Base-by-base conservation (phyloP, 2,329 filamentous ascomycete genomes). In the Claviceps spartinae region DNA sequence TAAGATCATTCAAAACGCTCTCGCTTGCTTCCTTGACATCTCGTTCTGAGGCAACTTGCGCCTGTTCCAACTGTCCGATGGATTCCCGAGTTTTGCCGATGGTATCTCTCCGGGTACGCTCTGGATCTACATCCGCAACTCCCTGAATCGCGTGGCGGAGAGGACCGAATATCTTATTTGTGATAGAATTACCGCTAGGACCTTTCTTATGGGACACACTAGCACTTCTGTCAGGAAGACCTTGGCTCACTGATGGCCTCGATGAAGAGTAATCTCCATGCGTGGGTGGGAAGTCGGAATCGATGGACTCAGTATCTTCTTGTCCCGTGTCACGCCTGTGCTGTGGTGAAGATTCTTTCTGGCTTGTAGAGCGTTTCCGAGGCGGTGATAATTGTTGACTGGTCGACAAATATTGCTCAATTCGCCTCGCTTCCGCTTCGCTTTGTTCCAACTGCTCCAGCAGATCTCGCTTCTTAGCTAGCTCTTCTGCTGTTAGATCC, bases 71-170 rank as follows among this genome's bases (percentile, higher is more conserved):
- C 72, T 96, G 79, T 46, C 70, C 78, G 56, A 98, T 82, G 53
- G 83, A 87, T 69, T 98, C 93, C 57, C 85, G 83, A 1, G 93
- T 98, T 75, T 96, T 97, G 41, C 91, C 90, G 59, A 98, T 96
- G 57, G 88, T 85, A 65, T 98, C 93, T 51, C 93, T 79, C 50
- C 93, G 78, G 44, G 90, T 95, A 56, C 90, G 78, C 69, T 98
- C 93, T 0, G 93, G 93, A 63, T 98, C 93, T 43, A 94, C 88
- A 65, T 98, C 93, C 1, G 93, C 91, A 61, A 97, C 91, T 4
- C 93, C 93, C 63, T 97, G 88, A 37, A 97, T 88, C 0, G 93
- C 93, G 69, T 98, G 91, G 52, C 88, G 94, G 56, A 98, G 85
- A 11, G 90, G 86, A 1, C 91, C 93, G 66, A 98, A 97, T 50